phyloP scores from a whole-genome alignment of 202 grass and related monocot species.

The Miscanthus sacchariflorus region DNA sequence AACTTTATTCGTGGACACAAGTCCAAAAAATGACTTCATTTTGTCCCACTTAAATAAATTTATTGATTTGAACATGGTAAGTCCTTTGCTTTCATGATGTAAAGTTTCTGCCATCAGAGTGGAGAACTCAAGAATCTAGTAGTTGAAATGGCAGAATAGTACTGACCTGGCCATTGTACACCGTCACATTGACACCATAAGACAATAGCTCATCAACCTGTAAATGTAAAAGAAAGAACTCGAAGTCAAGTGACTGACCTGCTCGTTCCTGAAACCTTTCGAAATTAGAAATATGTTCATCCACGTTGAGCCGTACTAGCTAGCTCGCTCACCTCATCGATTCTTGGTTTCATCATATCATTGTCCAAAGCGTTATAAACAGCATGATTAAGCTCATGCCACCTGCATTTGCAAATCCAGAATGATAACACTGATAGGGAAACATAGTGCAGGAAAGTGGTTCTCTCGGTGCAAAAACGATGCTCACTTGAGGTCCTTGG shows the following conservation, averaged over 20 bases:
- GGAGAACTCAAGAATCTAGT: neutral
- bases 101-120: neutral
- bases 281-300: neutral
- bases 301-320: neutral
- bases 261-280: neutral
- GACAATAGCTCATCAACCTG: slow-evolving; percentile 15
- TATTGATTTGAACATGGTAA: too few species aligned
- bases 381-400: slow-evolving; percentile 33
- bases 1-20: neutral
- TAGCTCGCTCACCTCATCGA: slow-evolving; percentile 56
- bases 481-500: slow-evolving; percentile 53
- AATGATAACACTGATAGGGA: neutral
- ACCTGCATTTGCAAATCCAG: slow-evolving; percentile 45
- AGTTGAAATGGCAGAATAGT: neutral
- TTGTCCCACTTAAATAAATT: neutral
- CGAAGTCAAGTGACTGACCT: neutral
- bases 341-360: slow-evolving; percentile 89
- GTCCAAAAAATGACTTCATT: neutral
- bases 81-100: neutral
- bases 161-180: slow-evolving; percentile 15
- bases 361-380: slow-evolving; percentile 57
- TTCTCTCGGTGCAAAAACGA: neutral
- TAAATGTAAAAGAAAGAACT: neutral
- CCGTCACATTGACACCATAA: slow-evolving; percentile 6
- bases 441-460: neutral